A percentile compares a stretch with the other conserved stretches of the same genome.
phyloP scores from a whole-genome alignment of 768 basidiomycete genomes.

The Mycena amicta region DNA sequence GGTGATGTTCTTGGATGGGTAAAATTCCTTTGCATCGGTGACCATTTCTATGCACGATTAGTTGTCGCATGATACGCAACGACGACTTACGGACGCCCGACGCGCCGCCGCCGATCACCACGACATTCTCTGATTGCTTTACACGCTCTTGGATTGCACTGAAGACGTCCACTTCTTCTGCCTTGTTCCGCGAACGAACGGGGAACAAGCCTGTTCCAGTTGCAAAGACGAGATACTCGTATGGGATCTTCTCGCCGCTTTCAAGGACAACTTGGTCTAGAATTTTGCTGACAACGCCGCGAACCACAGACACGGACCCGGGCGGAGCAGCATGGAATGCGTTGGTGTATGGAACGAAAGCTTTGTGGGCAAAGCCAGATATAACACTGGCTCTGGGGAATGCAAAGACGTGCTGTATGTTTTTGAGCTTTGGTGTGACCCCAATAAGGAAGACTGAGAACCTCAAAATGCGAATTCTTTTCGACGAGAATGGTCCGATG shows the following conservation, averaged over 20 bases:
- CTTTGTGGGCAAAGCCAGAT: constrained; percentile 28
- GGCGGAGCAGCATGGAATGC: constrained; percentile 26
- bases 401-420: constrained; percentile 31
- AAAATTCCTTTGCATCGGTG: constrained; percentile 45
- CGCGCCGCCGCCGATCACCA: constrained; percentile 62
- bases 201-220: constrained; percentile 33
- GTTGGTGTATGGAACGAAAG: constrained; percentile 36
- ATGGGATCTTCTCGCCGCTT: constrained; percentile 28
- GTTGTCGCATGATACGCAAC: background rate
- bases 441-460: background rate
- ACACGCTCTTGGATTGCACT: constrained; percentile 34
- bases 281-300: constrained; percentile 22
- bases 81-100: constrained; percentile 53
- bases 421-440: background rate
- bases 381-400: constrained; percentile 35
- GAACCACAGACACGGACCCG: constrained; percentile 26
- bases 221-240: constrained; percentile 38
- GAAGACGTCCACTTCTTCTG: constrained; percentile 27
- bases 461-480: constrained; percentile 36
- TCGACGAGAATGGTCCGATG: constrained; percentile 36
- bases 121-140: constrained; percentile 39
- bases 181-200: constrained; percentile 23
- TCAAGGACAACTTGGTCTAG: constrained; percentile 25
- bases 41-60: constrained; percentile 41
- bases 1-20: constrained; percentile 44